phyloP scores from a whole-genome alignment of 331 rosid genomes.

The Cydonia oblonga region DNA sequence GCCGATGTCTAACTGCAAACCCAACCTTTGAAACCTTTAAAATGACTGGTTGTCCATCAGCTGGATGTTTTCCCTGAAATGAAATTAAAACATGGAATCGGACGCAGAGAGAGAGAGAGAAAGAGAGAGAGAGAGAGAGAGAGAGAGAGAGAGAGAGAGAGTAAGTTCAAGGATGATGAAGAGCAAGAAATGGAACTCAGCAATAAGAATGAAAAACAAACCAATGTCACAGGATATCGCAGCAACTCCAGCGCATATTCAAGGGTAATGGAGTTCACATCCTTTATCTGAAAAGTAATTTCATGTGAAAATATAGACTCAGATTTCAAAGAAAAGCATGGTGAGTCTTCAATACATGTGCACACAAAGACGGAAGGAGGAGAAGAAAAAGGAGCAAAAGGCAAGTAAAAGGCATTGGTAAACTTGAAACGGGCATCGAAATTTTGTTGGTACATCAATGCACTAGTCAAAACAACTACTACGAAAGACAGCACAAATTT shows the following conservation, averaged over 20 bases:
- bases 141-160: too few species aligned
- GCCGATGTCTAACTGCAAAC: conserved; percentile 50
- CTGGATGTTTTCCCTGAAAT: conserved; percentile 75
- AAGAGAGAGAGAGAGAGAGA: too few species aligned
- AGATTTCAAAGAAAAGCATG: conserved; percentile 1
- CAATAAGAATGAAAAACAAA: conserved; percentile 23
- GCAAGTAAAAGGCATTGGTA: not conserved
- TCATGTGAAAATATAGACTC: not conserved
- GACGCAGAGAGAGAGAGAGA: too few species aligned
- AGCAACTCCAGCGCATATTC: conserved; percentile 58
- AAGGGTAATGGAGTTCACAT: conserved; percentile 47
- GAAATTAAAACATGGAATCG: conserved; percentile 9
- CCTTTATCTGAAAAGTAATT: conserved; percentile 52
- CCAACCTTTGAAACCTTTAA: conserved; percentile 55
- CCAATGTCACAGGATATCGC: conserved; percentile 79
- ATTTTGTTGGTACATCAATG: not conserved
- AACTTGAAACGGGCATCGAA: not conserved
- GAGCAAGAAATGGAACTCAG: not conserved
- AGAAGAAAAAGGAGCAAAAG: not conserved
- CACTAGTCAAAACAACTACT: not conserved
- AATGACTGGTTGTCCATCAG: conserved; percentile 64
- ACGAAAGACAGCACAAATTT: not conserved
- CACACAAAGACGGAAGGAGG: not conserved
- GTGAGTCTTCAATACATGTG: not conserved
- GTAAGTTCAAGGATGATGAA: not conserved